Evolutionary conservation across 768 basidiomycete genomes (phyloP).

Genomic region (Tephrocybe sp.): DNA sequence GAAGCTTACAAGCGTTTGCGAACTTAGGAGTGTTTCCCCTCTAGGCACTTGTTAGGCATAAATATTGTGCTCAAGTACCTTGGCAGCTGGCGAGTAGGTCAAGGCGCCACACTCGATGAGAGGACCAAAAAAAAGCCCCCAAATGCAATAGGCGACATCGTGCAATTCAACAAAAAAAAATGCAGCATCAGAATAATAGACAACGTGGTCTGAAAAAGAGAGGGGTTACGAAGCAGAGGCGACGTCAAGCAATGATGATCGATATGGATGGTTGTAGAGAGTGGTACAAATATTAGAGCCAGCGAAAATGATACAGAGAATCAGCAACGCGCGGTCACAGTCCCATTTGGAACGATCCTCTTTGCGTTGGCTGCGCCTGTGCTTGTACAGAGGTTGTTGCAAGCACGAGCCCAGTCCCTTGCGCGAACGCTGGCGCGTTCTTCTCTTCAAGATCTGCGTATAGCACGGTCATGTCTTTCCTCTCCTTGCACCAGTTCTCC

Average conservation of each 20-base stretch:
- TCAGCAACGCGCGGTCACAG: conserved; percentile 51
- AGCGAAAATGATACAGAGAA: conserved; percentile 10
- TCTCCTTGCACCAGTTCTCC: conserved; percentile 74
- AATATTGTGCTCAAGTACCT: no score
- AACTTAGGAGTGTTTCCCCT: no score
- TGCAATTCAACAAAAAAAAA: conserved; percentile 8
- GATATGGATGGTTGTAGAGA: conserved; percentile 1
- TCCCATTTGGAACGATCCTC: conserved; percentile 52
- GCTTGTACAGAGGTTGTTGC: conserved; percentile 36
- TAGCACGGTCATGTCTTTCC: conserved; percentile 76
- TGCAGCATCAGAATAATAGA: conserved; percentile 6
- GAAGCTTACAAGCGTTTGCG: no score
- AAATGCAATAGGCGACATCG: background rate
- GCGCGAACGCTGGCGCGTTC: conserved; percentile 59
- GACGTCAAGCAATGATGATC: conserved; percentile 4
- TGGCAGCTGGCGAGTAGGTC: no score
- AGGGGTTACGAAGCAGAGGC: background rate
- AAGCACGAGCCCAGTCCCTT: conserved; percentile 46
- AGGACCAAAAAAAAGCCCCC: background rate
- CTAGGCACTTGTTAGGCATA: no score
- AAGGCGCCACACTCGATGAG: background rate
- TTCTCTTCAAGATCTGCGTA: conserved; percentile 79
- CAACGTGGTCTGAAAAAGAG: background rate
- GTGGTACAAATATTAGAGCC: conserved; percentile 20
- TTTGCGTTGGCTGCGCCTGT: conserved; percentile 38